Conservation (phyloP, 495 filamentous ascomycete species). For the Xylaria telfairii region DNA sequence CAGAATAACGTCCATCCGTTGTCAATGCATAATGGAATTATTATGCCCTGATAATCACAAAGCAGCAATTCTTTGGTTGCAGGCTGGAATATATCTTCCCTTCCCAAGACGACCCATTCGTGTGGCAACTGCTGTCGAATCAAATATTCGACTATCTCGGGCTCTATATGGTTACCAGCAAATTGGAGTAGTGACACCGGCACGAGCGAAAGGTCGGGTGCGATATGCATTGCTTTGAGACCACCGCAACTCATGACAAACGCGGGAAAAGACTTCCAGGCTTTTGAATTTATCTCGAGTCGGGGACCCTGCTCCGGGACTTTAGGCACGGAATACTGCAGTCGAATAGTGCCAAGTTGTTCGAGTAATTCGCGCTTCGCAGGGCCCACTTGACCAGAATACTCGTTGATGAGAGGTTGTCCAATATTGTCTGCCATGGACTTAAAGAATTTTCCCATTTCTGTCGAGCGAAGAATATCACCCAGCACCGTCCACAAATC, state of each 20-base stretch:
- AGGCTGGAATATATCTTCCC: neutral
- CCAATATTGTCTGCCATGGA: neutral
- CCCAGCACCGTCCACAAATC: neutral
- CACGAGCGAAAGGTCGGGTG: neutral
- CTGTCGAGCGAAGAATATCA: neutral
- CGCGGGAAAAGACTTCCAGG: no score
- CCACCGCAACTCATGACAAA: no score
- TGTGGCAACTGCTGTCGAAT: neutral
- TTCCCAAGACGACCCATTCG: slow-evolving; percentile 4
- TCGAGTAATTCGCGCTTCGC: neutral
- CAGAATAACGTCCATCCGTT: neutral
- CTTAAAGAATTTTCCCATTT: neutral
- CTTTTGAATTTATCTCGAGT: neutral
- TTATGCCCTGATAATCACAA: neutral
- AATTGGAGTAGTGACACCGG: neutral
- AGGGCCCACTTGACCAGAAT: neutral
- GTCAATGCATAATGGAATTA: slow-evolving; percentile 2
- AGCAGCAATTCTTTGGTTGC: neutral
- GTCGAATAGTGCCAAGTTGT: neutral
- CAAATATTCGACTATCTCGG: neutral
- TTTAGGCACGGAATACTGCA: neutral
- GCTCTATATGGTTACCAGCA: neutral
- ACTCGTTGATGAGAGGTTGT: neutral
- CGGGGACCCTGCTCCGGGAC: neutral
- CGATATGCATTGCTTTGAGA: neutral